Conservation (phyloP, 2,329 filamentous ascomycete species). For the Claviceps sp. region DNA sequence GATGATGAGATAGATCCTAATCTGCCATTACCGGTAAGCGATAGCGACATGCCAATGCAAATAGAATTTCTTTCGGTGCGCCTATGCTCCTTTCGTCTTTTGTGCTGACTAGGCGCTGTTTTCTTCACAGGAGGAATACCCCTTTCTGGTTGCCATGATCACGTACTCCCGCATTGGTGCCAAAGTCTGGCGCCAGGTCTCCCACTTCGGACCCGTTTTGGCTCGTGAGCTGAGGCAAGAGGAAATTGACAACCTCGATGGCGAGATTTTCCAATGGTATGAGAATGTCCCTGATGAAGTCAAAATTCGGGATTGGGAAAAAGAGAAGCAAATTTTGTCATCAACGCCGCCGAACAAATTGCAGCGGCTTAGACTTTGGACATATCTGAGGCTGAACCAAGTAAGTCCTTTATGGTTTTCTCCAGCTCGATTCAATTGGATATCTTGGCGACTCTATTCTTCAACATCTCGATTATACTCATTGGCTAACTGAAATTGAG, state of each 20-base stretch:
- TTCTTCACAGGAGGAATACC: slow-evolving; percentile 33
- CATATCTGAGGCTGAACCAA: slow-evolving; percentile 78
- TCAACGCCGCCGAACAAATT: slow-evolving; percentile 49
- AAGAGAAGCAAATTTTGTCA: slow-evolving; percentile 32
- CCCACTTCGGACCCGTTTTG: slow-evolving; percentile 49
- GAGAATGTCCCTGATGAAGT: slow-evolving; percentile 53
- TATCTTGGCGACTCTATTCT: not conserved
- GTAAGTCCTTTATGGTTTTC: slow-evolving; percentile 15
- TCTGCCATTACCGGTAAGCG: slow-evolving; percentile 62
- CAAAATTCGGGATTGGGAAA: slow-evolving; percentile 45
- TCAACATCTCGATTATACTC: not conserved
- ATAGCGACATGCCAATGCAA: not conserved
- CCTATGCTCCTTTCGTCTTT: not conserved
- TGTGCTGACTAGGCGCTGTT: not conserved
- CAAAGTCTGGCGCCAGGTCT: slow-evolving; percentile 74
- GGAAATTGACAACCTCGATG: slow-evolving; percentile 69
- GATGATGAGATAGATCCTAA: slow-evolving; percentile 74
- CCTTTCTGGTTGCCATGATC: slow-evolving; percentile 75
- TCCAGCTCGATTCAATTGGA: not conserved
- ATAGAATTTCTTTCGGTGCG: not conserved
- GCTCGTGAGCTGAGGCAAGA: slow-evolving; percentile 53
- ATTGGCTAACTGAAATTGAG: slow-evolving; percentile 10
- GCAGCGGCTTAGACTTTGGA: slow-evolving; percentile 65
- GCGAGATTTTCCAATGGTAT: slow-evolving; percentile 79
- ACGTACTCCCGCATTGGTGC: slow-evolving; percentile 70